Percentiles rank a stretch among this genome's conserved stretches.
phyloP scores from a whole-genome alignment of 129 eudicot genomes.

The Glebionis coronaria region DNA sequence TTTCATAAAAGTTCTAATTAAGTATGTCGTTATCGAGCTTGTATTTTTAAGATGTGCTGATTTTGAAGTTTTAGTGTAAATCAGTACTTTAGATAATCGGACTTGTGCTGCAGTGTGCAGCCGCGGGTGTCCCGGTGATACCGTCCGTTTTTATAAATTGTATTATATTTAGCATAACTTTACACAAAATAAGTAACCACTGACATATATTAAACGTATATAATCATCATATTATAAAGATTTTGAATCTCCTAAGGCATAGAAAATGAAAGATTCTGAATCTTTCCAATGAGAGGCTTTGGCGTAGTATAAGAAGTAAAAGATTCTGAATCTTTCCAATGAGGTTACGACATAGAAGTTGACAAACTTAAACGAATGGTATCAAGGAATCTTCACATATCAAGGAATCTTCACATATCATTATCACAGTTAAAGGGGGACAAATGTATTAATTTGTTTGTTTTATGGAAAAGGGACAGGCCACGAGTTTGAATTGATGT shows the following conservation, averaged over 20 bases:
- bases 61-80: not conserved
- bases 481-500: not conserved
- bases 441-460: too few relatives aligned
- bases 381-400: conserved; percentile 7
- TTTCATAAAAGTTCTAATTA: too few relatives aligned
- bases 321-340: conserved; percentile 26
- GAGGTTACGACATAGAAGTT: conserved; percentile 9
- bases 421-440: too few relatives aligned
- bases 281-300: conserved; percentile 8
- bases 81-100: not conserved
- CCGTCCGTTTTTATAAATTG: not conserved
- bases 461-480: not conserved
- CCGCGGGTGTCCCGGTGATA: too few relatives aligned
- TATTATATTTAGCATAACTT: conserved; percentile 6
- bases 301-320: not conserved
- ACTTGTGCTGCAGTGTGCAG: not conserved
- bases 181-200: conserved; percentile 21
- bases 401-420: too few relatives aligned
- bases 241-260: conserved; percentile 4
- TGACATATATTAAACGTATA: conserved; percentile 13
- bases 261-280: not conserved
- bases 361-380: conserved; percentile 1
- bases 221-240: conserved; percentile 8
- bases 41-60: conserved; percentile 1
- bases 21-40: not conserved